phyloP scores from a whole-genome alignment of 2,329 filamentous ascomycete species.

The Fusarium anguioides region DNA sequence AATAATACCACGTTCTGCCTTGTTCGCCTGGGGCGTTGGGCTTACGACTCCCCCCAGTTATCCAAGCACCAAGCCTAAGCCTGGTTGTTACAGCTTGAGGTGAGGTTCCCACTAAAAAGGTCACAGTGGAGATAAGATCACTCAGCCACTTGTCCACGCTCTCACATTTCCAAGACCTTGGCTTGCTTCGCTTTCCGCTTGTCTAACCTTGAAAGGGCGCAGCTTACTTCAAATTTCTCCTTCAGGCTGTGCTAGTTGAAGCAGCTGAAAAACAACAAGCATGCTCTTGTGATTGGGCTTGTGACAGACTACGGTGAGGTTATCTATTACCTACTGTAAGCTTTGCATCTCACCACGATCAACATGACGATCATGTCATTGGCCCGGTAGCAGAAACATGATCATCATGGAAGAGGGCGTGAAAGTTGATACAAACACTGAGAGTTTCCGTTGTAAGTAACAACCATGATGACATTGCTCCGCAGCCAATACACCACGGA shows the following conservation, averaged over 20 bases:
- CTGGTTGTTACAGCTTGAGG: conserved; percentile 34
- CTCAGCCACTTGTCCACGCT: conserved; percentile 31
- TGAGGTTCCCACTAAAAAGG: conserved; percentile 33
- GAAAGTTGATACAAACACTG: not conserved
- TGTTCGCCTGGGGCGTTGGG: conserved; percentile 34
- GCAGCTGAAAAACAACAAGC: conserved; percentile 15
- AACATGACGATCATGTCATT: conserved; percentile 37
- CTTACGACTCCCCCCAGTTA: conserved; percentile 32
- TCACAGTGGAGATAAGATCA: conserved; percentile 13
- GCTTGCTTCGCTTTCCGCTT: conserved; percentile 10
- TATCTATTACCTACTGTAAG: not conserved
- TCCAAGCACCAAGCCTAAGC: conserved; percentile 17
- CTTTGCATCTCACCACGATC: conserved; percentile 26
- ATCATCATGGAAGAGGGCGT: conserved; percentile 24
- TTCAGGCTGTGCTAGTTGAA: conserved; percentile 20
- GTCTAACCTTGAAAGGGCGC: conserved; percentile 32
- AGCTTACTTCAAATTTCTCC: conserved; percentile 26
- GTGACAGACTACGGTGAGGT: not conserved
- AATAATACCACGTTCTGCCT: conserved; percentile 13
- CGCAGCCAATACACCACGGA: not conserved
- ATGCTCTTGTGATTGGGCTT: not conserved
- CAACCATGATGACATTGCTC: conserved; percentile 25
- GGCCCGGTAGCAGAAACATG: conserved; percentile 30
- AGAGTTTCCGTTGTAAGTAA: conserved; percentile 18
- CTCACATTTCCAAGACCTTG: not conserved